phyloP scores from a whole-genome alignment of 345 rosid genomes.

The Noccaea bulbosa region DNA sequence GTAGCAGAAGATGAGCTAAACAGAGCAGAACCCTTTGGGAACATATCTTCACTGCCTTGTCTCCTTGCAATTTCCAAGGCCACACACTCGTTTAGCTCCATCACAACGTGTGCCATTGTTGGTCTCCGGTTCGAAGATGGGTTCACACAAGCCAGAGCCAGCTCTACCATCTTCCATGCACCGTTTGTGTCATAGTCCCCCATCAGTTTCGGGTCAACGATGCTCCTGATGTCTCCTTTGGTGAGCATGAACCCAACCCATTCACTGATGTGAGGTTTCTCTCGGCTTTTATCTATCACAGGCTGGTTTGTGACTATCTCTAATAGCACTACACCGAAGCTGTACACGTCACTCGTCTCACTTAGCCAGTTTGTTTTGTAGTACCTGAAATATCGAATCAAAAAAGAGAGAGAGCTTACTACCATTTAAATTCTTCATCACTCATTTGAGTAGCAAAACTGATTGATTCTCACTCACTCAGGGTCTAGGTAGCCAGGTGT shows the following conservation, averaged over 20 bases:
- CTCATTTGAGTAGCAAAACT: neutral
- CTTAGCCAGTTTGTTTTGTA: conserved; percentile 40
- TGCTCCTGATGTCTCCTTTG: conserved; percentile 45
- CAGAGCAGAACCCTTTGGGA: neutral
- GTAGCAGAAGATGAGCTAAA: neutral
- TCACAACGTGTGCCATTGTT: conserved; percentile 41
- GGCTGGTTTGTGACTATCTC: conserved; percentile 46
- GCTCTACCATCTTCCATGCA: conserved; percentile 52
- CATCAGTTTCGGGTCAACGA: conserved; percentile 48
- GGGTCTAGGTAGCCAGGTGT: conserved; percentile 37
- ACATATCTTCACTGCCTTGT: conserved; percentile 27
- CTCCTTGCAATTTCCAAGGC: conserved; percentile 36
- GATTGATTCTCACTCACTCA: conserved; percentile 45
- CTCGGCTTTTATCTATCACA: conserved; percentile 23
- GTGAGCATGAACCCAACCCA: conserved; percentile 48
- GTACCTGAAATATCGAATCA: conserved; percentile 24
- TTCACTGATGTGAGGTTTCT: conserved; percentile 31
- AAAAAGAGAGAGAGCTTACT: neutral
- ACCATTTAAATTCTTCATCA: neutral
- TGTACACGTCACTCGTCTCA: conserved; percentile 51
- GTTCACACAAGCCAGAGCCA: conserved; percentile 50
- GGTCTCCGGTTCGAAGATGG: conserved; percentile 44
- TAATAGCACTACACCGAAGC: conserved; percentile 55
- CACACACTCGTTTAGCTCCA: conserved; percentile 48
- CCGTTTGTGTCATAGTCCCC: conserved; percentile 44